A percentile compares a stretch with the other conserved stretches of the same genome.
phyloP scores from a whole-genome alignment of 2,329 filamentous ascomycete genomes.

The Pseudogymnoascus sp. region DNA sequence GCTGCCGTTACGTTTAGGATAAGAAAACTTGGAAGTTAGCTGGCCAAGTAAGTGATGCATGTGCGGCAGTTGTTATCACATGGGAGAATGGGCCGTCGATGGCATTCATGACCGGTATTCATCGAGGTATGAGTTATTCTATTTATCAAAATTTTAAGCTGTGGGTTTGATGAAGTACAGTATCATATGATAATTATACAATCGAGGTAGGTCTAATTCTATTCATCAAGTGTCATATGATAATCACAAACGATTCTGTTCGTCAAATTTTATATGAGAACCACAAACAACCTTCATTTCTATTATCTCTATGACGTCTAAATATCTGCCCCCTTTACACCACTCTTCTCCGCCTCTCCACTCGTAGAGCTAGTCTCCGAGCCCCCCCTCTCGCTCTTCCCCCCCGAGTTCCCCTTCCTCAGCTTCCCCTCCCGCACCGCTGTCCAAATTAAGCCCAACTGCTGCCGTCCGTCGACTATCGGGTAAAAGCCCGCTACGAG shows the following conservation, averaged over 20 bases:
- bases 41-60: neutral
- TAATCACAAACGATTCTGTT: too few species aligned
- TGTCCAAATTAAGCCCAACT: neutral
- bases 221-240: neutral
- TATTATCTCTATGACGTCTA: neutral
- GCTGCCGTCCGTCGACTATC: slow-evolving; percentile 20
- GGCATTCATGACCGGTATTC: neutral
- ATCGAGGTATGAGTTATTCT: neutral
- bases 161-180: too few species aligned
- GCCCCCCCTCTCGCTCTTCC: neutral
- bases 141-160: too few species aligned
- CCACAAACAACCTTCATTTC: neutral
- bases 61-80: neutral
- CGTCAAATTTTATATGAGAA: neutral
- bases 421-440: neutral
- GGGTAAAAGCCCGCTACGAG: slow-evolving; percentile 44
- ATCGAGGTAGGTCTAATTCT: neutral
- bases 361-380: slow-evolving; percentile 5
- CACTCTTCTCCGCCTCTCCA: neutral
- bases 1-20: neutral
- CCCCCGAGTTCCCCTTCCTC: neutral
- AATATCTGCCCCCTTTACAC: neutral
- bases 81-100: neutral
- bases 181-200: too few species aligned
- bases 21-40: slow-evolving; percentile 1